Evolutionary conservation across 2,329 filamentous ascomycete species (phyloP), one percentile per base, ranked within the genome.

Genomic region (Lasiodiplodia theobromae): DNA sequence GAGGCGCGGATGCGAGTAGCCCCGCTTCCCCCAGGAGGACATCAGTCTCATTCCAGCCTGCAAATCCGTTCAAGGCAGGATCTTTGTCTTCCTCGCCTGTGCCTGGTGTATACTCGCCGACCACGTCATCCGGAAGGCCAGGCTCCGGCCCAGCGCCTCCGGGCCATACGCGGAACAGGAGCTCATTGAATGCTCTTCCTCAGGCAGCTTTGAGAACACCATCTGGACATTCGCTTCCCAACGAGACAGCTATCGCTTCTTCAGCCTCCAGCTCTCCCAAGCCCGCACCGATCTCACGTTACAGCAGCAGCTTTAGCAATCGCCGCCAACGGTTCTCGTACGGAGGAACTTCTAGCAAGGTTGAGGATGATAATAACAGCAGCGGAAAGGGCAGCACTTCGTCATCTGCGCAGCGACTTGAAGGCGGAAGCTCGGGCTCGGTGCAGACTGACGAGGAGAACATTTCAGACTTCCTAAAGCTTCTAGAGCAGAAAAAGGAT

Each of bases 301-400:
- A 96, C 77, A 97, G 93, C 79, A 98, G 95, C 79, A 97, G 94
- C 75, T 99, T 99, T 75, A 92, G 91, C 7, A 93, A 97, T 77
- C 89, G 96, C 56, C 89, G 92, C 67, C 91, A 88, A 34, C 88
- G 94, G 54, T 88, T 90, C 28, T 96, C 94, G 0, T 91, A 91
- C 68, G 91, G 92, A 38, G 91, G 91, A 23, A 86, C 88, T 23
- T 57, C 53, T 8, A 92, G 90, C 75, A 90, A 86, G 71, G 84
- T 83, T 2, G 91, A 93, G 65, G 91, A 94, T 70, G 92, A 94
- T 73, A 91, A 92, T 75, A 84, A 84, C 44, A 93, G 91, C 79
- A 97, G 94, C 76, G 92, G 91, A n/a, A 90, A 91, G 72, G 91
- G 91, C 70, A 94, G 91, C 74, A 80, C 91, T 5, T 87, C 90